phyloP scores from a whole-genome alignment of 75 land plant genomes.

The Pinus albicaulis region DNA sequence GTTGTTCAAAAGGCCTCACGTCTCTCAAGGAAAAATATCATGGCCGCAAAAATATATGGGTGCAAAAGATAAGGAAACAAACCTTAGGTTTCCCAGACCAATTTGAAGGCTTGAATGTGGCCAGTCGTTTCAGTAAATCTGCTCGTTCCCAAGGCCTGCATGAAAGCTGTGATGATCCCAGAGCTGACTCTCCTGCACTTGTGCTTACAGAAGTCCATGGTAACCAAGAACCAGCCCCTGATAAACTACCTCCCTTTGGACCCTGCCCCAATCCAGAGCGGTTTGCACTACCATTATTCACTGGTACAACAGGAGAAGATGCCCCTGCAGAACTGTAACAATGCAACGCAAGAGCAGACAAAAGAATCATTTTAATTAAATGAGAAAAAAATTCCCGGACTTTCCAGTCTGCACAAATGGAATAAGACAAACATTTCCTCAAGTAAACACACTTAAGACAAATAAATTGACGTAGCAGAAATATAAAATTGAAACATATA shows the following conservation, averaged over 20 bases:
- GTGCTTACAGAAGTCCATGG: conserved; percentile 56
- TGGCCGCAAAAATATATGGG: too few relatives aligned
- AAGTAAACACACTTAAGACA: background rate
- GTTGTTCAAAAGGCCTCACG: too few relatives aligned
- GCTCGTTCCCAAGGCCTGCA: conserved; percentile 98
- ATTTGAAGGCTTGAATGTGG: conserved; percentile 76
- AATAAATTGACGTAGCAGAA: background rate
- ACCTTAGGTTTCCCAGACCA: conserved; percentile 94
- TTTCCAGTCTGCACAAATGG: background rate
- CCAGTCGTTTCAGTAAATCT: conserved; percentile 85
- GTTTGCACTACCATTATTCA: conserved; percentile 49
- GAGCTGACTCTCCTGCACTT: conserved; percentile 49
- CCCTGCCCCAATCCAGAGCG: conserved; percentile 44
- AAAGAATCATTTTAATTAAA: background rate
- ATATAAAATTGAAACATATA: too few relatives aligned
- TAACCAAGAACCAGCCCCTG: conserved; percentile 38
- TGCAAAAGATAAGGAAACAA: background rate
- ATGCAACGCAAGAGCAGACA: background rate
- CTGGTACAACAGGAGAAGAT: conserved; percentile 64
- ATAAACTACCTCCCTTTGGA: conserved; percentile 54
- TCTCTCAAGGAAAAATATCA: too few relatives aligned
- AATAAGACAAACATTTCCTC: background rate
- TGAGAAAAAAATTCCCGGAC: background rate
- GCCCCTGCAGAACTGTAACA: conserved; percentile 81
- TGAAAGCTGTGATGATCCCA: conserved; percentile 44